Evolutionary conservation across 306 rosid genomes (phyloP), one percentile per base, ranked within the genome.

Genomic region (Lotus japonicus): DNA sequence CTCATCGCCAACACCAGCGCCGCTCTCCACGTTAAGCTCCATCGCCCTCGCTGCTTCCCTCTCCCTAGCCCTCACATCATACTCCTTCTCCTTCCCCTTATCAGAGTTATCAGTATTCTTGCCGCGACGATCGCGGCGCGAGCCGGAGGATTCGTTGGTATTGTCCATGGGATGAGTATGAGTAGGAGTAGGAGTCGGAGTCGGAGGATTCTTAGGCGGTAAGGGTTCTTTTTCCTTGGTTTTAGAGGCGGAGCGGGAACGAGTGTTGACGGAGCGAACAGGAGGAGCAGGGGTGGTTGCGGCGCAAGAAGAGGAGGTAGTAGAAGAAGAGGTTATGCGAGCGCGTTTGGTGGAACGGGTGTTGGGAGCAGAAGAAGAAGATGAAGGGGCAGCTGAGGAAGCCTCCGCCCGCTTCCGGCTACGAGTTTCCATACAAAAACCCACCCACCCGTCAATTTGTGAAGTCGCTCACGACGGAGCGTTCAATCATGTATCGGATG

Each of bases 331-430:
- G 44, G 94, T 79, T 4, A 86, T 79, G 66, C 95, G 98, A 9
- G 96, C 23, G 50, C 96, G 97, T 78, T 90, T 94, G 78, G 15
- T 73, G 8, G 97, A 73, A 74, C 97, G 97, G 50, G 97, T 89
- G 70, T 85, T 73, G 13, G 95, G 90, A 85, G 83, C 87, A 5
- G 97, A 81, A 17, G 95, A 85, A 2, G 90, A 84, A 9, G 99
- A 83, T 80, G 96, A 90, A 82, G 97, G 99, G 97, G 97, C 99
- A 73, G 99, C 87, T 95, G 97, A 95, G 92, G 97, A 86, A 83
- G 96, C 99, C 99, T 95, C 99, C 95, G 96, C 97, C 99, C 97
- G 95, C 97, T 95, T 95, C 83, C 95, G 97, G 89, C 99, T 95
- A 68, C 99, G 99, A 91, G 99, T 95, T 95, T 95, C 99, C 99